A percentile compares a stretch with the other conserved stretches of the same genome.
Conservation (phyloP, 176 grass and related monocot genomes). For the Cenchrus fungigraminus region DNA sequence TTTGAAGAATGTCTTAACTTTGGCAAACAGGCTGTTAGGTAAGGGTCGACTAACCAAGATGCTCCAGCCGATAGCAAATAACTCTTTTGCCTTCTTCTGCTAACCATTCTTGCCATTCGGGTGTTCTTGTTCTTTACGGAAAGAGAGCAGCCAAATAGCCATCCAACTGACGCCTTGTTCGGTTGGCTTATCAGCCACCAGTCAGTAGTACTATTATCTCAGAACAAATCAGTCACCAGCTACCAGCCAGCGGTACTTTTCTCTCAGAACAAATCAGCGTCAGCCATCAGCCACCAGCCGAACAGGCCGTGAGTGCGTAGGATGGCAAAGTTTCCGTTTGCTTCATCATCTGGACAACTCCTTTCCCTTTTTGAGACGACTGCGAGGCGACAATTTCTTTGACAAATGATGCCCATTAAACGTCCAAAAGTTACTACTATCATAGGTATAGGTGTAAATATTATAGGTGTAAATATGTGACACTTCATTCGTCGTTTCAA, state of each 20-base stretch:
- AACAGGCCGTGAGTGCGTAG: not conserved
- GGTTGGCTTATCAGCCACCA: too few relatives aligned
- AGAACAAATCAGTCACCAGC: too few relatives aligned
- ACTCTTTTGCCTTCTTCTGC: not conserved
- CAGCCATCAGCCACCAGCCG: too few relatives aligned
- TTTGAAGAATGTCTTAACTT: not conserved
- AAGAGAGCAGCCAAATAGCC: not conserved
- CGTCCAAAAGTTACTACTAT: too few relatives aligned
- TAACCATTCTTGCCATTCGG: not conserved
- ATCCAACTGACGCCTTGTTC: not conserved
- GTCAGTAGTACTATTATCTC: too few relatives aligned
- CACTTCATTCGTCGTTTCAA: too few relatives aligned
- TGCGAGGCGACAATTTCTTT: not conserved
- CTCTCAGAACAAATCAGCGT: too few relatives aligned
- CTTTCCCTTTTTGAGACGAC: not conserved
- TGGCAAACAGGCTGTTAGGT: not conserved
- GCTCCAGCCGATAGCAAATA: not conserved
- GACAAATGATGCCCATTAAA: not conserved
- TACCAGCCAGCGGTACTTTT: too few relatives aligned
- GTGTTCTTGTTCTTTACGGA: constrained; percentile 2
- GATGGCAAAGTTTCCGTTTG: not conserved
- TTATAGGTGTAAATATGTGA: too few relatives aligned
- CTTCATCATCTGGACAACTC: not conserved
- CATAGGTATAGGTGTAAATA: too few relatives aligned
- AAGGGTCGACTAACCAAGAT: not conserved